Evolutionary conservation across 495 filamentous ascomycete genomes (phyloP).

Genomic region (Podospora sp.): DNA sequence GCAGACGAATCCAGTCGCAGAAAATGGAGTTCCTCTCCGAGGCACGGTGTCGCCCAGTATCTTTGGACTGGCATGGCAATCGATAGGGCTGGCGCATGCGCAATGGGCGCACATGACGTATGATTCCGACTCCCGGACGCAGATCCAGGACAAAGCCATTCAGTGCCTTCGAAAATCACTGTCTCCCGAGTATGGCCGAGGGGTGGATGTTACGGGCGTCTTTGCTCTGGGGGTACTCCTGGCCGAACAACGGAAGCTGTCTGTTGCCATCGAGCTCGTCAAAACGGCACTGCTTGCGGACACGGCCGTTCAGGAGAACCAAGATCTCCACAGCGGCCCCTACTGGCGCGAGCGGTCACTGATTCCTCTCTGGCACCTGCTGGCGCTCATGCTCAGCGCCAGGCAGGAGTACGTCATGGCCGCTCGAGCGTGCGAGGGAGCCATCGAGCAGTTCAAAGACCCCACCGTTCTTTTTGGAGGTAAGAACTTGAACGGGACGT

Average conservation of each 20-base stretch:
- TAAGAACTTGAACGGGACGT: conserved; percentile 45
- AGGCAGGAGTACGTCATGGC: conserved; percentile 83
- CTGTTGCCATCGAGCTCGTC: conserved; percentile 73
- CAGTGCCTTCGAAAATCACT: conserved; percentile 71
- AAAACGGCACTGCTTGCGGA: conserved; percentile 58
- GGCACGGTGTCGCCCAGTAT: conserved; percentile 50
- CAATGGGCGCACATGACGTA: conserved; percentile 83
- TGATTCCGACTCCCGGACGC: conserved; percentile 65
- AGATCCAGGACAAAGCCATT: conserved; percentile 73
- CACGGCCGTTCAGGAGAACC: conserved; percentile 39
- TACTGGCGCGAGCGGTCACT: conserved; percentile 58
- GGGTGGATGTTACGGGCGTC: conserved; percentile 67
- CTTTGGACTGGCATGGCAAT: conserved; percentile 71
- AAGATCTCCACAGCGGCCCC: conserved; percentile 41
- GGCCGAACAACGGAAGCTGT: conserved; percentile 77
- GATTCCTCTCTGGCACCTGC: conserved; percentile 79
- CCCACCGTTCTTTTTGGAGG: conserved; percentile 60
- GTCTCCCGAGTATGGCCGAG: conserved; percentile 60
- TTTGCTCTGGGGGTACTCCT: conserved; percentile 80
- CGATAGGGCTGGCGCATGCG: conserved; percentile 79
- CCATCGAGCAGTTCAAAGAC: conserved; percentile 80
- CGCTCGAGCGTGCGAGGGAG: conserved; percentile 78
- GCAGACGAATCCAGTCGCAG: conserved; percentile 31
- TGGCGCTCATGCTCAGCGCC: conserved; percentile 82
- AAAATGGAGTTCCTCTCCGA: conserved; percentile 35